Percentiles rank a stretch among this genome's conserved stretches.
phyloP scores from a whole-genome alignment of 2,329 filamentous ascomycete species.

The Purpureocillium takamizusanense region DNA sequence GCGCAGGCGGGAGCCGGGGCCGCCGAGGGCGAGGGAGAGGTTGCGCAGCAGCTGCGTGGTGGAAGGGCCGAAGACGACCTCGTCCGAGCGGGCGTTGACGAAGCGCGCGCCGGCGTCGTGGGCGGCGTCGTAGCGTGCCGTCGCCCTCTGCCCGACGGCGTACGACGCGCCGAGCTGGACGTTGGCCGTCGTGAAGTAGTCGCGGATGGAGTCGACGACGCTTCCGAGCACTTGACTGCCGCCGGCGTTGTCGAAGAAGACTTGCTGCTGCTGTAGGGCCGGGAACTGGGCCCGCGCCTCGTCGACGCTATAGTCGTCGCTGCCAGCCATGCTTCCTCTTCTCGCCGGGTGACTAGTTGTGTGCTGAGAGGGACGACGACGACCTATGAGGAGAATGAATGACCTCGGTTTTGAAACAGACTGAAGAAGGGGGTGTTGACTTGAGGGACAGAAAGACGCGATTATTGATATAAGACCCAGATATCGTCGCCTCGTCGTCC shows the following conservation, averaged over 20 bases:
- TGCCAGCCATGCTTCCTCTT: conserved; percentile 1
- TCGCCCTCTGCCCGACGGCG: conserved; percentile 48
- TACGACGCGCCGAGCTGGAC: conserved; percentile 72
- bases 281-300: conserved; percentile 50
- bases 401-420: no score
- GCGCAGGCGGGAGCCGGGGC: conserved; percentile 24
- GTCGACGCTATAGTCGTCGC: not conserved
- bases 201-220: conserved; percentile 56
- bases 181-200: conserved; percentile 60
- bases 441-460: no score
- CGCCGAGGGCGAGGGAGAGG: conserved; percentile 42
- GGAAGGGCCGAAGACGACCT: conserved; percentile 65
- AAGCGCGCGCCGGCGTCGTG: conserved; percentile 59
- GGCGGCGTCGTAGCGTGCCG: conserved; percentile 48
- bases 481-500: no score
- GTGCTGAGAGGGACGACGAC: no score
- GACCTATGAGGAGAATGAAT: no score
- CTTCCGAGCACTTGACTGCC: conserved; percentile 61
- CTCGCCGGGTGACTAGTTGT: no score
- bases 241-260: conserved; percentile 72
- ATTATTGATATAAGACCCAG: no score
- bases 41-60: conserved; percentile 73
- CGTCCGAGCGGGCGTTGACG: conserved; percentile 56
- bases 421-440: no score
- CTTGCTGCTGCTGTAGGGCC: conserved; percentile 54